A percentile compares a stretch with the other conserved stretches of the same genome.
Evolutionary conservation across 2,329 filamentous ascomycete species (phyloP).

Genomic region (Epichloe coenophiala): DNA sequence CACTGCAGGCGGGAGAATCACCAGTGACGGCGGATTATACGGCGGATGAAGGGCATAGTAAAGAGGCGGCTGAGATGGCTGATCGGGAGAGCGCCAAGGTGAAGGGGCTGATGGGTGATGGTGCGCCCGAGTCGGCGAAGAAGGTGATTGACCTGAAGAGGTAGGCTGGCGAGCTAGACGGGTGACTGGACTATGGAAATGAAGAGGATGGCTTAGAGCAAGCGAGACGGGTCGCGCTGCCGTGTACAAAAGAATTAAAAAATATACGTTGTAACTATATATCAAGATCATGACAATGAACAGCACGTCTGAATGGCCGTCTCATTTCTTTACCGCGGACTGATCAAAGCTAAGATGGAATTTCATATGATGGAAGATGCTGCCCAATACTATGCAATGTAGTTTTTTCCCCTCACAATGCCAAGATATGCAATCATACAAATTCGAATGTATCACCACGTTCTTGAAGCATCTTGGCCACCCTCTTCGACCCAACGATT

Average conservation of each 20-base stretch:
- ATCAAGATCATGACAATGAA: constrained; percentile 1
- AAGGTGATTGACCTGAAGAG: constrained; percentile 5
- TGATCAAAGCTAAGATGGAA: neutral
- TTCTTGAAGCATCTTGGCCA: constrained; percentile 73
- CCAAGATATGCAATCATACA: constrained; percentile 36
- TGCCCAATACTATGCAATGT: neutral
- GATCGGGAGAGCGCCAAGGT: constrained; percentile 19
- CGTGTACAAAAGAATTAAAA: neutral
- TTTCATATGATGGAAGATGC: neutral
- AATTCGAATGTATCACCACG: constrained; percentile 91
- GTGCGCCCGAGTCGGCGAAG: constrained; percentile 14
- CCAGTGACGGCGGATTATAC: constrained; percentile 5
- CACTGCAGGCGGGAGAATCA: constrained; percentile 7
- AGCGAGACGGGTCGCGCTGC: neutral
- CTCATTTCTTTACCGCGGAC: neutral
- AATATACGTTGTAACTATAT: constrained; percentile 1
- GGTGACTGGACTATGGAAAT: no score
- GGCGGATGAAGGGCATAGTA: constrained; percentile 5
- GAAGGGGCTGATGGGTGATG: constrained; percentile 17
- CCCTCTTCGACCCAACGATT: constrained; percentile 67
- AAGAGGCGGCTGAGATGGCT: constrained; percentile 11
- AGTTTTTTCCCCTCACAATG: neutral
- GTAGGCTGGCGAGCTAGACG: neutral
- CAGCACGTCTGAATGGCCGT: neutral
- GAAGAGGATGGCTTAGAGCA: neutral